These are phyloP conservation scores for Lippia alba DNA, from an alignment of 305 asterid species.

Conservation along the genomic window DNA sequence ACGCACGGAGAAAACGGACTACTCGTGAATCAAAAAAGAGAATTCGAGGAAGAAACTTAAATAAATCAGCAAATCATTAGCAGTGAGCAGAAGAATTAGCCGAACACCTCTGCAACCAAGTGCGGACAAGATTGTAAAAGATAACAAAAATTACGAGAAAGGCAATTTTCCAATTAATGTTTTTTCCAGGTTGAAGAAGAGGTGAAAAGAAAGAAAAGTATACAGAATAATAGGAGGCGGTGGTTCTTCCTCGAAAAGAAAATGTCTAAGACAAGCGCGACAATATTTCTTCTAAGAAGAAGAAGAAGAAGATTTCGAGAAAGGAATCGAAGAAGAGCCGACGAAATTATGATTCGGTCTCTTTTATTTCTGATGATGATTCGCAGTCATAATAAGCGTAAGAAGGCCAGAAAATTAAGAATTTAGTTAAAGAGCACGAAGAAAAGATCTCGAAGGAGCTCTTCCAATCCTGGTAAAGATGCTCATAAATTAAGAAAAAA, in stretches of 20 bases:
- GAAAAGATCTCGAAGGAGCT: slow-evolving; percentile 48
- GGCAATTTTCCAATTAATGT: slow-evolving; percentile 1
- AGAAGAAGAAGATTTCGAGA: slow-evolving; percentile 68
- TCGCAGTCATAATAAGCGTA: slow-evolving; percentile 44
- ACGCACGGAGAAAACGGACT: no score
- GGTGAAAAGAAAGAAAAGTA: slow-evolving; percentile 19
- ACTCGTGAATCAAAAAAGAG: no score
- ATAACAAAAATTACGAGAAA: no score
- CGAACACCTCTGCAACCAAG: no score
- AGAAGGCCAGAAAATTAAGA: slow-evolving; percentile 44
- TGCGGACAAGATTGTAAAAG: no score
- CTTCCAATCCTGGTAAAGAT: slow-evolving; percentile 44
- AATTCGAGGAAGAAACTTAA: no score
- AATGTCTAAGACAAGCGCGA: slow-evolving; percentile 61
- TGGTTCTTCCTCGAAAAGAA: slow-evolving; percentile 61
- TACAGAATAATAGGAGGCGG: slow-evolving; percentile 43
- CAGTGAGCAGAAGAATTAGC: no score
- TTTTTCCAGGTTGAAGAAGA: slow-evolving; percentile 40
- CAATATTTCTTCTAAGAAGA: slow-evolving; percentile 59
- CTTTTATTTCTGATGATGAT: slow-evolving; percentile 43
- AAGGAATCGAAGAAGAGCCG: slow-evolving; percentile 66
- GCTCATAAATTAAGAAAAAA: slow-evolving; percentile 47
- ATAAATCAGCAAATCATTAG: no score
- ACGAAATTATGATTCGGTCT: slow-evolving; percentile 45
- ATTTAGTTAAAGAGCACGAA: slow-evolving; percentile 40